Base-by-base conservation (phyloP, 1,284 basidiomycete genomes). In the Marasmius fiardii region DNA sequence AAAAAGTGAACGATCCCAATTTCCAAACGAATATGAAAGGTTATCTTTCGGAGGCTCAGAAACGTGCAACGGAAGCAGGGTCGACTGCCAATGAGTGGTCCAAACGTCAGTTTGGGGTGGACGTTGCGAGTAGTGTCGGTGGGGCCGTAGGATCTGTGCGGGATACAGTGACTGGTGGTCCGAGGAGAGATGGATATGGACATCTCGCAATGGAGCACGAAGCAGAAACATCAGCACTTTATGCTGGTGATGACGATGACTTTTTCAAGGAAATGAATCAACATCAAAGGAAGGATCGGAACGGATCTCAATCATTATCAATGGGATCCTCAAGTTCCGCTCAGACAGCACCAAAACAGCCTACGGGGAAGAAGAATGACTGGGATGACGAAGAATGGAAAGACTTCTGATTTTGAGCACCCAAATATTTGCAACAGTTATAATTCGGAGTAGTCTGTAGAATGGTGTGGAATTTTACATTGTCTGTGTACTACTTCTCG, bases 341-440 rank as follows among this genome's bases (percentile, higher is more conserved):
- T 47, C 58, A 62, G 54, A 56, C 56, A 20, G 51, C 64, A 26
- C 59, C 52, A 21, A 55, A 62, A n/a, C 52, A 68, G 20, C 54
- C 65, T 39, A 54, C 66, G 28, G 60, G 67, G 51, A 81, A 83
- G 65, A 74, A 72, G 43, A 80, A 78, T 56, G 80, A 81, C 43
- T 89, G 87, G 84, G 86, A 82, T 58, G 85, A 81, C 58, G 85
- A 81, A 54, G 87, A 90, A 41, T 91, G 88, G 88, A 85, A 89
- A 69, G 86, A 88, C 65, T 90, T 90, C 65, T 90, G 78, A 74
- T 63, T 47, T 41, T 2, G 2, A 41, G 16, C 2, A 16, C 7
- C 11, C n/a, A 2, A 14, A 3, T 2, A 41, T 41, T 14, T 20
- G 4, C n/a, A 11, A 37, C n/a, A 37, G 5, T 37, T 37, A 37